A percentile compares a stretch with the other conserved stretches of the same genome.
phyloP scores from a whole-genome alignment of 2,329 filamentous ascomycete genomes.

The Lachnellula cervina region DNA sequence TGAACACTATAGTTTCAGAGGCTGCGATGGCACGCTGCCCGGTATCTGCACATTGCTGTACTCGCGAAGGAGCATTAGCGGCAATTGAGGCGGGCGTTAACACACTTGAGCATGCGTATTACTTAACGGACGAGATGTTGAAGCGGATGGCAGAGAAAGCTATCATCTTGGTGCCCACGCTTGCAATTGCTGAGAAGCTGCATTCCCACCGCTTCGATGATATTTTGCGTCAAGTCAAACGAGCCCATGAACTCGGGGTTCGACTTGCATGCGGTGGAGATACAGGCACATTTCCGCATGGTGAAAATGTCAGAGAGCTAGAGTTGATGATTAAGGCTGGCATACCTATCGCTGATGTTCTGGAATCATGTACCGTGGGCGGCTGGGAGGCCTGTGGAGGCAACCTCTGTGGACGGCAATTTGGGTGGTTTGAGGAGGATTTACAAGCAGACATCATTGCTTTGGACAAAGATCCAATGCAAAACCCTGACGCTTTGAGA shows the following conservation, averaged over 20 bases:
- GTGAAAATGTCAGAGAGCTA: slow-evolving; percentile 47
- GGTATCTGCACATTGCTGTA: slow-evolving; percentile 41
- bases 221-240: slow-evolving; percentile 38
- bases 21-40: slow-evolving; percentile 38
- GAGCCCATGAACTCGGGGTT: slow-evolving; percentile 43
- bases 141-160: slow-evolving; percentile 40
- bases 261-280: slow-evolving; percentile 49
- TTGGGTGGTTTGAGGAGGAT: slow-evolving; percentile 48
- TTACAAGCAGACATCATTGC: slow-evolving; percentile 49
- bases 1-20: slow-evolving; percentile 45
- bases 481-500: slow-evolving; percentile 39
- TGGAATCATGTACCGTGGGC: slow-evolving; percentile 45
- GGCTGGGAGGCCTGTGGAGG: slow-evolving; percentile 53
- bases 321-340: slow-evolving; percentile 50
- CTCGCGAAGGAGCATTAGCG: slow-evolving; percentile 40
- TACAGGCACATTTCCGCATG: slow-evolving; percentile 49
- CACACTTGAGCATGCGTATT: slow-evolving; percentile 43
- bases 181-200: slow-evolving; percentile 40
- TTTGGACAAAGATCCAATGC: slow-evolving; percentile 39
- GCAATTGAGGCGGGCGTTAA: slow-evolving; percentile 44
- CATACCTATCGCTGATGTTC: slow-evolving; percentile 44
- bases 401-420: slow-evolving; percentile 45
- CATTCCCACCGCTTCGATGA: slow-evolving; percentile 26
- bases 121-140: slow-evolving; percentile 38
- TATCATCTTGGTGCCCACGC: slow-evolving; percentile 49